Percentiles rank a stretch among this genome's conserved stretches.
phyloP scores from a whole-genome alignment of 1,284 basidiomycete genomes.

The Fistulinella cinereoalba region DNA sequence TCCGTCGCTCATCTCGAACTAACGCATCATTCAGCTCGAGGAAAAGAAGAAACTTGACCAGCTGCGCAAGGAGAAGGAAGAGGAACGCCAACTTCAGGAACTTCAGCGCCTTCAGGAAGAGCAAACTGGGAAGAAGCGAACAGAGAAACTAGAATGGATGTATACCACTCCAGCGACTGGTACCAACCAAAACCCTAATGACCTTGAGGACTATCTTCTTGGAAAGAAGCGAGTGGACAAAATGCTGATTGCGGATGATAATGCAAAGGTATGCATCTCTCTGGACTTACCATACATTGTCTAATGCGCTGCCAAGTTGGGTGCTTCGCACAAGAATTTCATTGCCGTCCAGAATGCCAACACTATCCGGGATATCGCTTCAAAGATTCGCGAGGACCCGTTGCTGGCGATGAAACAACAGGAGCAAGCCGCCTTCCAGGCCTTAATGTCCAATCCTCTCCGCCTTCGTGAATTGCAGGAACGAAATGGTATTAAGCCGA shows the following conservation, averaged over 20 bases:
- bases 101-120: constrained; percentile 92
- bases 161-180: constrained; percentile 92
- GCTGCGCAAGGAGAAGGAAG: constrained; percentile 94
- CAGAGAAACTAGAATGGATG: constrained; percentile 98
- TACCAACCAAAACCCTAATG: constrained; percentile 79
- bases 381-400: constrained; percentile 96
- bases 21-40: constrained; percentile 61
- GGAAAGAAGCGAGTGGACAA: constrained; percentile 99
- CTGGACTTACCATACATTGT: background rate
- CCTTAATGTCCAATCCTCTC: constrained; percentile 88
- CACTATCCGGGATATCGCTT: constrained; percentile 80
- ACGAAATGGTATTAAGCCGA: constrained; percentile 69
- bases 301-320: constrained; percentile 50
- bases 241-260: constrained; percentile 86
- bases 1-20: constrained; percentile 9
- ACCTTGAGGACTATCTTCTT: constrained; percentile 93
- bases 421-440: constrained; percentile 90
- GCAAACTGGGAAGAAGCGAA: constrained; percentile 90
- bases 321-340: constrained; percentile 83
- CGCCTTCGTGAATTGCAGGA: constrained; percentile 81
- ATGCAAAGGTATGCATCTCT: constrained; percentile 65
- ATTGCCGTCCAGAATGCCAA: constrained; percentile 95
- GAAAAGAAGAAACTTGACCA: constrained; percentile 98
- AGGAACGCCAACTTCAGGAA: constrained; percentile 95
- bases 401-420: constrained; percentile 96